phyloP scores from a whole-genome alignment of 1,284 basidiomycete species.

The Cryptococcus maquisensis region DNA sequence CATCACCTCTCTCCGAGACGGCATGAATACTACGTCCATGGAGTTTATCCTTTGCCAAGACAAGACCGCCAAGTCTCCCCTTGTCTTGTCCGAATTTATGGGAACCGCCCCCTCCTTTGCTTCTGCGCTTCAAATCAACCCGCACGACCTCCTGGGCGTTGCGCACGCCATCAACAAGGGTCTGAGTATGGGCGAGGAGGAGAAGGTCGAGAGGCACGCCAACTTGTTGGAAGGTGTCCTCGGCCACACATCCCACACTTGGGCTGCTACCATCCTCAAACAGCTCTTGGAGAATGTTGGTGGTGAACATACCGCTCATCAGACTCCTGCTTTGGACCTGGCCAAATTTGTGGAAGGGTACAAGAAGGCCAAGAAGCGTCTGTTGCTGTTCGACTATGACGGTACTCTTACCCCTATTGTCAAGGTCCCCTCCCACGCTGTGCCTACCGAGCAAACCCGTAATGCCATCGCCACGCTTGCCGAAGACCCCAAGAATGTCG shows the following conservation, averaged over 20 bases:
- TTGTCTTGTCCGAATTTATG: slow-evolving; percentile 96
- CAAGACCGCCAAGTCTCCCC: slow-evolving; percentile 68
- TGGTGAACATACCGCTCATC: slow-evolving; percentile 73
- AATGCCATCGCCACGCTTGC: slow-evolving; percentile 68
- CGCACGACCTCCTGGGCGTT: slow-evolving; percentile 63
- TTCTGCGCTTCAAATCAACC: slow-evolving; percentile 50
- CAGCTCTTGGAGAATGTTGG: slow-evolving; percentile 80
- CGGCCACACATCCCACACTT: slow-evolving; percentile 93
- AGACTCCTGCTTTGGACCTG: slow-evolving; percentile 78
- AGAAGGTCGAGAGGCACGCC: slow-evolving; percentile 73
- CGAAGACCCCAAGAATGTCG: slow-evolving; percentile 78
- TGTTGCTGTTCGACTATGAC: slow-evolving; percentile 96
- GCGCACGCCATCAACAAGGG: slow-evolving; percentile 91
- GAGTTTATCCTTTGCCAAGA: slow-evolving; percentile 95
- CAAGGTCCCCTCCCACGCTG: slow-evolving; percentile 82
- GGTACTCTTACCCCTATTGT: slow-evolving; percentile 97
- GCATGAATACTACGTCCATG: slow-evolving; percentile 99
- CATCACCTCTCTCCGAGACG: slow-evolving; percentile 92
- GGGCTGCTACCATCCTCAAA: slow-evolving; percentile 86
- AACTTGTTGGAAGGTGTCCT: slow-evolving; percentile 78
- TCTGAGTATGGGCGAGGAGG: slow-evolving; percentile 70
- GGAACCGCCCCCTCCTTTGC: slow-evolving; percentile 61
- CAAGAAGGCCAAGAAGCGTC: slow-evolving; percentile 67
- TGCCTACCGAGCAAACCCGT: slow-evolving; percentile 73
- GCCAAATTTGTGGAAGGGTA: slow-evolving; percentile 64